Percentiles rank a stretch among this genome's conserved stretches.
These are phyloP conservation scores for Erodium maritimum DNA, from an alignment of 345 rosid species.

Conservation along the genomic window DNA sequence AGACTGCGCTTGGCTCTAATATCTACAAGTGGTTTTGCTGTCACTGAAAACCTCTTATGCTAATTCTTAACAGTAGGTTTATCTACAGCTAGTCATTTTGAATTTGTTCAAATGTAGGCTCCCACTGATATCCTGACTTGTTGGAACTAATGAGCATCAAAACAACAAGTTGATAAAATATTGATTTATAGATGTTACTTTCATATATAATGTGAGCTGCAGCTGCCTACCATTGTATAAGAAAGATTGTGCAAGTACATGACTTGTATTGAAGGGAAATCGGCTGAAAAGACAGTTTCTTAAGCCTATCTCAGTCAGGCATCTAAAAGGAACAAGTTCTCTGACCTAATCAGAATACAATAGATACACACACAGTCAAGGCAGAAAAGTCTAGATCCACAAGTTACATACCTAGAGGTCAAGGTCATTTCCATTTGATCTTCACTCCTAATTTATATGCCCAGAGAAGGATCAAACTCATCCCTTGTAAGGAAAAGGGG, in stretches of 20 bases:
- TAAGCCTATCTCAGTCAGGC: background rate
- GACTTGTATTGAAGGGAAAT: background rate
- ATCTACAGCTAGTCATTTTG: too few relatives aligned
- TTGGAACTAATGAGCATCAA: too few relatives aligned
- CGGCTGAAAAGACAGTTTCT: background rate
- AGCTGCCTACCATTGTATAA: too few relatives aligned
- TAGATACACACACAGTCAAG: background rate
- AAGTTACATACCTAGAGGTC: slow-evolving; percentile 20
- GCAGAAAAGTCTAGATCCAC: slow-evolving; percentile 7
- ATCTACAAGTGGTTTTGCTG: background rate
- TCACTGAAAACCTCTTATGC: background rate
- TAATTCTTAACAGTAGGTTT: too few relatives aligned
- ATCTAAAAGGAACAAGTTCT: background rate
- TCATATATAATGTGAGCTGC: too few relatives aligned
- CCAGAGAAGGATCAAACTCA: slow-evolving; percentile 43
- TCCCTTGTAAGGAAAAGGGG: slow-evolving; percentile 29
- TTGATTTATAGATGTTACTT: too few relatives aligned
- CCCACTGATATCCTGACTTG: too few relatives aligned
- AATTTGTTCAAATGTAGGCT: too few relatives aligned
- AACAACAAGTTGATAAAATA: too few relatives aligned
- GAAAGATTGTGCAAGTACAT: too few relatives aligned
- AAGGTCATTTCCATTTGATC: slow-evolving; percentile 40
- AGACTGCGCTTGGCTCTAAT: background rate
- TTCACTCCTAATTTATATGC: slow-evolving; percentile 30
- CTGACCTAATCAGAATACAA: background rate